Evolutionary conservation across 768 basidiomycete species (phyloP), one percentile per base, ranked within the genome.

Genomic region (Boletus vinaceobasis): DNA sequence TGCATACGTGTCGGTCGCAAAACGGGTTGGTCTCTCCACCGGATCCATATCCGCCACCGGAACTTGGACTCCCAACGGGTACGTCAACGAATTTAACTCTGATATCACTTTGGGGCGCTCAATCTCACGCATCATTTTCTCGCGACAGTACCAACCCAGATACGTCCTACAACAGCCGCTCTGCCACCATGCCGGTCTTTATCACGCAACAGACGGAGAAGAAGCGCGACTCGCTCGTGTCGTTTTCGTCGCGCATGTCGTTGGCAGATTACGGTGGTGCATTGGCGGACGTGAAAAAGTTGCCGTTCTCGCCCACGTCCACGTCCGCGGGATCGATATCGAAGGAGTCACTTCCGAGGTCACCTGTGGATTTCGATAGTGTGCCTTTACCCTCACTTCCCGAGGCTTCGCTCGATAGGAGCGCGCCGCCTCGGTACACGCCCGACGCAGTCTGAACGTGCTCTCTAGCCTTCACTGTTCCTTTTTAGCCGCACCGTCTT

Each of bases 161-260:
- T 11, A 57, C 46, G 57, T 60, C 68, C 7, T 60, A 46, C 53
- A 69, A 60, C 32, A 31, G 60, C 42, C 58, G 56, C 38, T 57
- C 60, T 44, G 61, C 62, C 1, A 53, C 60, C 42, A 60, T 78
- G 55, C 81, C 81, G 17, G 71, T 80, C 50, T 73, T 75, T 54
- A 73, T 83, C 40, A 75, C 76, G 53, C 71, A 71, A 29, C 74
- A 75, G 45, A 73, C 74, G 50, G 64, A 80, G 46, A 73, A 71
- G 58, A 79, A 77, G 60, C 78, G 74, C 49, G 78, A 78, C 53
- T 81, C 81, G 6, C 53, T 80, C 15, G 70, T 73, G 37, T 84
- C 82, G 0, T 74, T 79, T 65, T 76, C 77, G 7, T 70, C 70
- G 31, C 73, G 75, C 55, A 64, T 79, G 48, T 78, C 78, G 14